Conservation (phyloP, 179 eudicot genomes). For the Patellifolia procumbens region DNA sequence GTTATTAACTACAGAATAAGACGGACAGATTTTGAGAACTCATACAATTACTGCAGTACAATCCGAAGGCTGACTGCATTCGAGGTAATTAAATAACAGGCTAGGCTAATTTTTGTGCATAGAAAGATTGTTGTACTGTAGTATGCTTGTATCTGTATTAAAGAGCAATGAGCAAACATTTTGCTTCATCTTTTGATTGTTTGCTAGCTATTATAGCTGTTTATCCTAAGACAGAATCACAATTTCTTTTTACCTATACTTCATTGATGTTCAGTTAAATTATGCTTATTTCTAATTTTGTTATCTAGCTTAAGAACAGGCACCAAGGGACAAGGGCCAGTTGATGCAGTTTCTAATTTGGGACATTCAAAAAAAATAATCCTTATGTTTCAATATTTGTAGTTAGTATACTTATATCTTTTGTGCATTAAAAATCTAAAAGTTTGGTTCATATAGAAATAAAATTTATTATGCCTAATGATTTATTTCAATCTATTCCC, state of each 20-base stretch:
- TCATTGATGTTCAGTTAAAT: no score
- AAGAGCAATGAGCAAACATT: not conserved
- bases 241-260: not conserved
- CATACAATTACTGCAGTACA: not conserved
- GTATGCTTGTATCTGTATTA: conserved; percentile 9
- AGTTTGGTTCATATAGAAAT: no score
- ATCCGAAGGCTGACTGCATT: not conserved
- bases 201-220: not conserved
- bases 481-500: no score
- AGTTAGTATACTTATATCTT: no score
- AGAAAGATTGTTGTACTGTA: conserved; percentile 15
- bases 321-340: no score
- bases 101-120: not conserved
- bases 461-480: no score
- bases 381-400: no score
- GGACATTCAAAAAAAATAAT: no score
- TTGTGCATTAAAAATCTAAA: no score
- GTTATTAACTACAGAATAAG: not conserved
- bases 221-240: not conserved
- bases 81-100: not conserved
- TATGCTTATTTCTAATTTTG: no score
- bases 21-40: not conserved
- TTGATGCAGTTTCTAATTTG: no score
- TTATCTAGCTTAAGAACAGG: no score
- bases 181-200: not conserved